Conservation (phyloP, 177 flowering plant genomes). For the Vitis hybrid region DNA sequence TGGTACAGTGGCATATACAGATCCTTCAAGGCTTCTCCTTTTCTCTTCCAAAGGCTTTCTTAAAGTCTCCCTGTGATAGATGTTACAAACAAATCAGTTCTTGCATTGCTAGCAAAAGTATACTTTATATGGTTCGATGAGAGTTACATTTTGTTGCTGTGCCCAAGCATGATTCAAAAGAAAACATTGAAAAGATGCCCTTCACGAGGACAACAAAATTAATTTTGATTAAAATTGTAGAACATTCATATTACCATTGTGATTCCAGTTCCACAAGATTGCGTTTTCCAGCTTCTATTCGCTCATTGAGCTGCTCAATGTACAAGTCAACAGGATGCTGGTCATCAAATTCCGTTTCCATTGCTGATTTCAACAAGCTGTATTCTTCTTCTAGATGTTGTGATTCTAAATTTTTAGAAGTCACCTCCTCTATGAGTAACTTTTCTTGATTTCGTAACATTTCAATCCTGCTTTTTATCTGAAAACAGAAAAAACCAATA, state of each 20-base stretch:
- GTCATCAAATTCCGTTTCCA: constrained; percentile 52
- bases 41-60: constrained; percentile 48
- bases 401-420: constrained; percentile 25
- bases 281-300: constrained; percentile 32
- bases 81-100: too few species aligned
- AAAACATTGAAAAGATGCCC: background rate
- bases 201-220: background rate
- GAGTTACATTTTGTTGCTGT: background rate
- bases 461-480: constrained; percentile 30
- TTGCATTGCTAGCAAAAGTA: too few species aligned
- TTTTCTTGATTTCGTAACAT: constrained; percentile 30
- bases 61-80: constrained; percentile 34
- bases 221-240: background rate
- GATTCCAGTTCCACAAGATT: constrained; percentile 41
- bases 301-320: constrained; percentile 40
- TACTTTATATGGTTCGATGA: background rate
- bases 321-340: constrained; percentile 39
- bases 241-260: constrained; percentile 36
- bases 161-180: background rate
- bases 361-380: constrained; percentile 41
- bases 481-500: constrained; percentile 4
- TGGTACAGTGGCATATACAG: constrained; percentile 31
- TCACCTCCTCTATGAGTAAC: constrained; percentile 25
- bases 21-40: constrained; percentile 40
- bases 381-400: constrained; percentile 45